phyloP scores from a whole-genome alignment of 768 basidiomycete genomes.

The Collybia mongolica region DNA sequence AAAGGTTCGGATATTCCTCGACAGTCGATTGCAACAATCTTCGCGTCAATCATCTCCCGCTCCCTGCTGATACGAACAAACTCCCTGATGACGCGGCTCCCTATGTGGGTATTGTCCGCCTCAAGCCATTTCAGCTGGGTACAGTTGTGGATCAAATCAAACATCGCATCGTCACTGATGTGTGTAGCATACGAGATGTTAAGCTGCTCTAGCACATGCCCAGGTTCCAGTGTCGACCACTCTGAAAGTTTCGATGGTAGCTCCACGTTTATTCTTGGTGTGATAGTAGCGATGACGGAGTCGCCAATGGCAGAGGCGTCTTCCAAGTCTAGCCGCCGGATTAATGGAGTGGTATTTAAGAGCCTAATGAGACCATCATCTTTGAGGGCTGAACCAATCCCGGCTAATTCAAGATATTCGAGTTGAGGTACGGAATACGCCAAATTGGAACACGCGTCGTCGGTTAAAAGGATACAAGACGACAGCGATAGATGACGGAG shows the following conservation, averaged over 20 bases:
- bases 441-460: constrained; percentile 71
- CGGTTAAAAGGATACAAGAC: constrained; percentile 67
- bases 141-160: constrained; percentile 64
- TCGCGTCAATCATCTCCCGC: constrained; percentile 48
- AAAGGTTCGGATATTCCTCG: constrained; percentile 60
- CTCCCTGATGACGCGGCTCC: constrained; percentile 56
- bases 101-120: constrained; percentile 77
- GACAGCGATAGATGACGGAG: constrained; percentile 78
- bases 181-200: constrained; percentile 65
- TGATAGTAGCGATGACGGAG: constrained; percentile 62
- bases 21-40: constrained; percentile 74
- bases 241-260: background rate
- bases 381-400: constrained; percentile 65
- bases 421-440: constrained; percentile 69
- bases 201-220: constrained; percentile 71
- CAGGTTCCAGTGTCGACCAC: constrained; percentile 40
- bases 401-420: constrained; percentile 77
- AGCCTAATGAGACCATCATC: constrained; percentile 76
- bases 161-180: constrained; percentile 63
- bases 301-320: constrained; percentile 77
- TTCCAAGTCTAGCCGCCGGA: constrained; percentile 83
- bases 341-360: constrained; percentile 63
- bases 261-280: constrained; percentile 33
- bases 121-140: constrained; percentile 64
- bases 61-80: constrained; percentile 59